phyloP scores from a whole-genome alignment of 139 green algal species.

The Auxenochlorella pyrenoidosa region DNA sequence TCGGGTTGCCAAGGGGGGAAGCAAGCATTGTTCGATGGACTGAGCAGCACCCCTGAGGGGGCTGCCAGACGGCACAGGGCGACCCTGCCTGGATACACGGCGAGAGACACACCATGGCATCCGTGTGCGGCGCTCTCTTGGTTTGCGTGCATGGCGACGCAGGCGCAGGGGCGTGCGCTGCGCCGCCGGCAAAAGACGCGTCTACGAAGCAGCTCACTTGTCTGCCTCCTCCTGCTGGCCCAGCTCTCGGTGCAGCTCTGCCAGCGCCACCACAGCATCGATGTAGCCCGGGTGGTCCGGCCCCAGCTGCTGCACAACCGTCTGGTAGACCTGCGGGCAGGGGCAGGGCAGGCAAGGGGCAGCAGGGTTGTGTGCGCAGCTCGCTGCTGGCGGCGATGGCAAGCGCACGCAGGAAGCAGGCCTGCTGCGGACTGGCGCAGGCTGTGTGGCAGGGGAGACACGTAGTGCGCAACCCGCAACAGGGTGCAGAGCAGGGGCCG shows the following conservation, averaged over 20 bases:
- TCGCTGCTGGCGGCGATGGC: no score
- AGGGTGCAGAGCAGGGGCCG: background rate
- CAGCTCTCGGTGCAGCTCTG: slow-evolving; percentile 87
- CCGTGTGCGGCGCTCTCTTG: no score
- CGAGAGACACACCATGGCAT: no score
- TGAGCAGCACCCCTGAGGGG: background rate
- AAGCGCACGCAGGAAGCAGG: background rate
- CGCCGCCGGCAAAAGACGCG: no score
- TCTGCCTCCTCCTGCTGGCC: slow-evolving; percentile 68
- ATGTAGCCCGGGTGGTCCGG: slow-evolving; percentile 57
- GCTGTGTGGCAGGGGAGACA: no score
- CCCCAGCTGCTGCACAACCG: slow-evolving; percentile 26
- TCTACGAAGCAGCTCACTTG: background rate
- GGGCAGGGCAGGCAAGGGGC: background rate
- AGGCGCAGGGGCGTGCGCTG: no score
- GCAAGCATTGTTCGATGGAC: background rate
- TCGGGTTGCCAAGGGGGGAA: background rate
- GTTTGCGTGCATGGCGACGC: no score
- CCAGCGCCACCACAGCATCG: slow-evolving; percentile 77
- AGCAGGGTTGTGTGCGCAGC: no score
- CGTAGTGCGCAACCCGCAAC: background rate
- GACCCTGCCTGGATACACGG: no score
- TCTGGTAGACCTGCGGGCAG: slow-evolving; percentile 29
- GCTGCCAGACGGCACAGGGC: no score
- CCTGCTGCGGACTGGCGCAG: background rate